phyloP scores from a whole-genome alignment of 306 rosid species.

The Pueraria montana region DNA sequence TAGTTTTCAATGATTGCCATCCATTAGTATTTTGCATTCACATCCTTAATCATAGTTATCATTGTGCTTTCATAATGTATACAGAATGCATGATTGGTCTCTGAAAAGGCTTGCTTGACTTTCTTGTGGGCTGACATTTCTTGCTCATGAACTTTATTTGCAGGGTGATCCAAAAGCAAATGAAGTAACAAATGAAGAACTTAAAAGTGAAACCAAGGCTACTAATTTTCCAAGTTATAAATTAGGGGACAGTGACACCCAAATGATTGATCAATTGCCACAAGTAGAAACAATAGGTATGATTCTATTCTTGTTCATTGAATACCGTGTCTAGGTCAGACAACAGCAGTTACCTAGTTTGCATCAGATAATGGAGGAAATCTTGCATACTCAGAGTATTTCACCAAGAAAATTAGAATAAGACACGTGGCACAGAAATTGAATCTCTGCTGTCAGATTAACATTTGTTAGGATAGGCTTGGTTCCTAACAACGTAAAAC shows the following conservation, averaged over 20 bases:
- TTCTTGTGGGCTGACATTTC: conserved; percentile 42
- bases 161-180: conserved; percentile 75
- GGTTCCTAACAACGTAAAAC: background rate
- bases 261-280: conserved; percentile 75
- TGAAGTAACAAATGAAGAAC: conserved; percentile 65
- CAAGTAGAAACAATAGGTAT: conserved; percentile 72
- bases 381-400: conserved; percentile 32
- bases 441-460: conserved; percentile 20
- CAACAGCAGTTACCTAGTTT: conserved; percentile 31
- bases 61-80: conserved; percentile 8
- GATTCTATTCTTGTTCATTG: conserved; percentile 47
- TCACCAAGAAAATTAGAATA: conserved; percentile 41
- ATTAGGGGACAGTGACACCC: conserved; percentile 58
- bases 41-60: background rate
- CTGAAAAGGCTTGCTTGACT: conserved; percentile 45
- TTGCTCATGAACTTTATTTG: conserved; percentile 45
- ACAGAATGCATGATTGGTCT: conserved; percentile 23
- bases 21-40: background rate
- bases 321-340: conserved; percentile 2
- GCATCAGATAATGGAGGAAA: conserved; percentile 39
- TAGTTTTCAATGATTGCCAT: conserved; percentile 11
- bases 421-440: conserved; percentile 20
- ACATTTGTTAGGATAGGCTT: background rate
- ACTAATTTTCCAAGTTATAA: conserved; percentile 58
- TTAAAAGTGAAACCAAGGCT: conserved; percentile 61